Evolutionary conservation across 306 rosid genomes (phyloP).

Genomic region (Cyclanthera cordifolia): DNA sequence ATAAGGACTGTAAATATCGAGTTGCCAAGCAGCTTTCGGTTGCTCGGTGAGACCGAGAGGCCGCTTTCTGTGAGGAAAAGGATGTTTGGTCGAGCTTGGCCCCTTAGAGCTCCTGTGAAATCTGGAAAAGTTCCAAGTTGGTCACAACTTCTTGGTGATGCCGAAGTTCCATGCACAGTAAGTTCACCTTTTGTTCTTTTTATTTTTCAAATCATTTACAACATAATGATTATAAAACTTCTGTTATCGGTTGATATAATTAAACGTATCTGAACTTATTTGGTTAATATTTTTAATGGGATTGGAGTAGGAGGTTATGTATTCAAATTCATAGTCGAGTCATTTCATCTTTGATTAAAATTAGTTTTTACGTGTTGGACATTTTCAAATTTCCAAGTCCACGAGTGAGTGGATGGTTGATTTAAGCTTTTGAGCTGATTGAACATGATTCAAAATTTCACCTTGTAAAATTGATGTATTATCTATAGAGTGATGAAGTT

Average conservation of each 20-base stretch:
- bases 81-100: conserved; percentile 98
- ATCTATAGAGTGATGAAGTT: conserved; percentile 47
- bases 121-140: no score
- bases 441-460: neutral
- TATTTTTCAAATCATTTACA: neutral
- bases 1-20: conserved; percentile 22
- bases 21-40: conserved; percentile 58
- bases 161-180: conserved; percentile 46
- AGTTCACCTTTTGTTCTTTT: conserved; percentile 27
- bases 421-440: no score
- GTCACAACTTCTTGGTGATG: no score
- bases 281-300: no score
- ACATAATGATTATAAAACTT: neutral
- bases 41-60: conserved; percentile 64
- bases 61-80: conserved; percentile 81
- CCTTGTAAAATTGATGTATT: neutral
- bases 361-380: no score
- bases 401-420: no score
- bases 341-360: no score
- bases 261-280: no score
- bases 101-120: conserved; percentile 24
- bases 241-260: neutral
- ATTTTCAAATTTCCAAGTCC: no score
- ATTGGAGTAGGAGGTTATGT: no score
- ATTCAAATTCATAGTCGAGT: no score